Base-by-base conservation (phyloP, 2,329 filamentous ascomycete genomes). In the Basipetospora sp. region DNA sequence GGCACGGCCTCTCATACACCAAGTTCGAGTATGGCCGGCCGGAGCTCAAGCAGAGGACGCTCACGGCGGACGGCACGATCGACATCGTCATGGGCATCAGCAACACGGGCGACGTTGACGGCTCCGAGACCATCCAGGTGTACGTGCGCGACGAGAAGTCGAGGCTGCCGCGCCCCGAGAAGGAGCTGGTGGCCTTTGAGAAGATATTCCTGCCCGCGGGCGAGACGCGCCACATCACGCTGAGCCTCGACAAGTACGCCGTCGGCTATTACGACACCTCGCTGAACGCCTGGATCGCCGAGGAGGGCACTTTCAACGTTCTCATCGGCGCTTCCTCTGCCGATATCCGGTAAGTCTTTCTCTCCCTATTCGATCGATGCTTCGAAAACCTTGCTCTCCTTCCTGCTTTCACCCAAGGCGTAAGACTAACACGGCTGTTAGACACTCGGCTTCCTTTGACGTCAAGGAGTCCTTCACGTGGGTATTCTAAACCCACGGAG, bases 1-100 rank as follows among this genome's bases (percentile, higher is more conserved):
- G 80, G 9, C 77, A 82, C 51, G 80, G 80, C 2, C 64, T 85
- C 6, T 80, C 76, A 0, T 86, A 85, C 53, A 83, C 79, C 0
- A 68, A 59, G 0, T 85, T 85, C 51, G 63, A 67, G 33, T 78
- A 81, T 48, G 72, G 73, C 11, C 58, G 63, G 1, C 66, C 74
- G 0, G 64, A 64, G 3, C 61, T 77, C 38, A 64, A 57, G 46
- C 48, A 52, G 2, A 53, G 54, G 37, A 52, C 59, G 2, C 51
- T 70, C 39, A 46, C 55, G 27, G 47, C 62, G 30, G 45, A 60
- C 40, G 55, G 47, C 34, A 55, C 50, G 1, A 56, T 68, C 40
- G 63, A 64, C 36, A 53, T 69, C 27, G 59, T 62, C 15, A 55
- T 71, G 41, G 65, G 58, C 3, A 48, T 71, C 39, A 66, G 59